Evolutionary conservation across 202 grass and related monocot genomes (phyloP), one percentile per base, ranked within the genome.

Genomic region (Bolboschoenoplectus hybrid): DNA sequence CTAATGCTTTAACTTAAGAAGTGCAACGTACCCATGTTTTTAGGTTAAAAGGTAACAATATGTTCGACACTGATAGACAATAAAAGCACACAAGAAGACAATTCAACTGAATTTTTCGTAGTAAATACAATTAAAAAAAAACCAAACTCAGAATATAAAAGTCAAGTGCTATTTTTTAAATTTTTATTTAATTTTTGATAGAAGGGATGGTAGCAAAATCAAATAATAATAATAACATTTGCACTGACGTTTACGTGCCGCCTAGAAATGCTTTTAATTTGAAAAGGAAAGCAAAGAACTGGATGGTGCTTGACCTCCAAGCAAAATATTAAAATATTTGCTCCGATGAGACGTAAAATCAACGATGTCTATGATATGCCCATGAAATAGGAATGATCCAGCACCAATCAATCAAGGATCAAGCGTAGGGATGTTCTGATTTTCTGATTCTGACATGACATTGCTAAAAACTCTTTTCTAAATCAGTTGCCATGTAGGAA

Each of bases 381-480:
- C 11, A 74, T 50, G 45, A 32, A 51, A 9, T 5, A 50, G 12
- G 9, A 74, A 51, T 4, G 20, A 51, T 74, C 13, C 26, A 26
- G 51, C 51, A 57, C 14, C 13, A 78, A 17, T 60, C 52, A 43
- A 9, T 2, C 14, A 8, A 79, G 2, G 36, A 79, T 17, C 13
- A 79, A 56, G 13, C 40, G 6, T 26, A 26, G 26, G 36, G 55
- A 61, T 5, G 38, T 61, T 61, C 16, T 61, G 2, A 20, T 20
- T 60, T 17, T 60, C 14, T 73, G 46, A 50, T 50, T 13, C 41
- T n/a, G n/a, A 9, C 38, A 61, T 60, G 38, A 80, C 61, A 56
- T 80, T 61, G 38, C 39, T n/a, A 80, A 43, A 80, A 80, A 61
- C 43, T 10, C 12, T 41, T 51, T 61, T 80, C 36, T 80, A 61